Conservation (phyloP, 23 red algal genomes). For the Rhodosorus marinus region DNA sequence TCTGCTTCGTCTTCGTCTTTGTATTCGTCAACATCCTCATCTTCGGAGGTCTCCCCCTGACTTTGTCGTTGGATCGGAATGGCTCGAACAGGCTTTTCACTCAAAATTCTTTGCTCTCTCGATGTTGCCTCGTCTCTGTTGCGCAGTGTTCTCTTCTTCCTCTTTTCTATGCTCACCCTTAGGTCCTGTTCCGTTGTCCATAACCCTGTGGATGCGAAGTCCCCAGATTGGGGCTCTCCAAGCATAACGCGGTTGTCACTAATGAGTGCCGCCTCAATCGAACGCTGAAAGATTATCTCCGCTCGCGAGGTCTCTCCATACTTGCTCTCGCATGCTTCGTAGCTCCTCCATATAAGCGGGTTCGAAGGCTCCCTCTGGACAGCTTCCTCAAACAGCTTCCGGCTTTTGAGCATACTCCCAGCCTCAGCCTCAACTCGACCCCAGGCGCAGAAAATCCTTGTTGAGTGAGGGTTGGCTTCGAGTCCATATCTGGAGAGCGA, state of each 20-base stretch:
- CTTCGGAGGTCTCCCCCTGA: too few species aligned
- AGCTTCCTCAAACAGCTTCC: conserved; percentile 50
- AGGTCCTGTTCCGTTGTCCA: too few species aligned
- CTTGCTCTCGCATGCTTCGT: neutral
- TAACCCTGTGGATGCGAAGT: too few species aligned
- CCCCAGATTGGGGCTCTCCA: neutral
- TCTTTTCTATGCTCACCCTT: too few species aligned
- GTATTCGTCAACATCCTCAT: too few species aligned
- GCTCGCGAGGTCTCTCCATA: neutral
- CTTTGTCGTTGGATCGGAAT: too few species aligned
- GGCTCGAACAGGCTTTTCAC: too few species aligned
- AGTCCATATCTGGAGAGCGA: neutral
- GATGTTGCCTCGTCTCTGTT: too few species aligned
- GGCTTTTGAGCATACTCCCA: conserved; percentile 20
- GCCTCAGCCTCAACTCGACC: conserved; percentile 17
- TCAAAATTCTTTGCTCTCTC: too few species aligned
- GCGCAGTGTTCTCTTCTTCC: too few species aligned
- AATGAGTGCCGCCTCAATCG: neutral
- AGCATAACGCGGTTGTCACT: neutral
- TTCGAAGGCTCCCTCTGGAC: neutral
- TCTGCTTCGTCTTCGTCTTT: too few species aligned
- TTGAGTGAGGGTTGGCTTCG: conserved; percentile 3
- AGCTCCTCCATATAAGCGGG: neutral
- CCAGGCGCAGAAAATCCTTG: conserved; percentile 17
- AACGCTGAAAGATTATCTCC: neutral